Evolutionary conservation across 2,329 filamentous ascomycete genomes (phyloP).

Genomic region (Didymella pomorum): DNA sequence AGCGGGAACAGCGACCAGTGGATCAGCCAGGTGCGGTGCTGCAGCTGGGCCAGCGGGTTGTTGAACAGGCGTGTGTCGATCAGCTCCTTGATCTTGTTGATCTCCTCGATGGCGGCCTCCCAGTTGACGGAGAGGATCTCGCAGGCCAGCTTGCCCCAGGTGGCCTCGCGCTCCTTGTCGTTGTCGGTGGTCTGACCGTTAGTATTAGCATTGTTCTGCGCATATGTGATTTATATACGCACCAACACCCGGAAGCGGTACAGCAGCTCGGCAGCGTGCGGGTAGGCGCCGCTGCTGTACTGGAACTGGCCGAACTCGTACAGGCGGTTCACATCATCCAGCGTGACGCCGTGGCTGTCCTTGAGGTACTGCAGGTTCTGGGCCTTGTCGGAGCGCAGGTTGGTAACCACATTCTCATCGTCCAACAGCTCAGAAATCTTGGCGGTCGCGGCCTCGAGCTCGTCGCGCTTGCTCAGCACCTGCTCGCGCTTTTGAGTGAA

Average conservation of each 20-base stretch:
- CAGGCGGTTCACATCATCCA: conserved; percentile 94
- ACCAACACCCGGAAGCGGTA: conserved; percentile 95
- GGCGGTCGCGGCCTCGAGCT: conserved; percentile 84
- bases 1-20: conserved; percentile 99
- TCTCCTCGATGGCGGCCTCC: conserved; percentile 79
- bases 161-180: conserved; percentile 94
- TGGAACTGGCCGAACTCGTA: conserved; percentile 97
- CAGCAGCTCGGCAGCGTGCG: conserved; percentile 85
- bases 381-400: conserved; percentile 94
- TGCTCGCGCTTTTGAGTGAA: conserved; percentile 89
- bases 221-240: conserved; percentile 13
- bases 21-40: conserved; percentile 95
- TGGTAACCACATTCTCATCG: conserved; percentile 87
- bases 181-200: conserved; percentile 81
- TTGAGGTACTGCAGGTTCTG: conserved; percentile 98
- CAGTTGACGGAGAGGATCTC: conserved; percentile 96
- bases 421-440: conserved; percentile 88
- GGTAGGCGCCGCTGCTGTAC: conserved; percentile 97
- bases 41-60: conserved; percentile 93
- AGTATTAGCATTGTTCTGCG: conserved; percentile 12
- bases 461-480: conserved; percentile 81
- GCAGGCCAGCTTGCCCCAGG: conserved; percentile 96
- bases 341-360: conserved; percentile 92
- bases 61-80: conserved; percentile 96
- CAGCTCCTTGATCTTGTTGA: conserved; percentile 70